Conservation (phyloP, 371 early-diverging fungal species). For the Blastocladiella emersonii region DNA sequence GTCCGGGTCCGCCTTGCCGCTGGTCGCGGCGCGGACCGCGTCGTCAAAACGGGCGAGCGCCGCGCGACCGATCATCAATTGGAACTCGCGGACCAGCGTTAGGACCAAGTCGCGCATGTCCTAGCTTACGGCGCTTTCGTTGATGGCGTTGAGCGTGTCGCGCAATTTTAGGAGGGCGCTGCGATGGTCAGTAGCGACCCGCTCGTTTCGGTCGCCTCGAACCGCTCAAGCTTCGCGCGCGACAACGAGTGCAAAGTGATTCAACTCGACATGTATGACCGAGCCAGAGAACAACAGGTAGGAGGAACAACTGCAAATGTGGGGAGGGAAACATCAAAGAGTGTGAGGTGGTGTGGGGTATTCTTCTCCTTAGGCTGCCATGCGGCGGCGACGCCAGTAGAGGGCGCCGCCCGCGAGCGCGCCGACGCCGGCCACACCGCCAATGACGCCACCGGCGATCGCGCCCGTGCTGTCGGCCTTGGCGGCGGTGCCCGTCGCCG, state of each 20-base stretch:
- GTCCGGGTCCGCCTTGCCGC: slow-evolving; percentile 61
- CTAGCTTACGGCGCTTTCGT: slow-evolving; percentile 97
- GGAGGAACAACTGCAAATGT: too few relatives aligned
- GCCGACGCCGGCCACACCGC: neutral
- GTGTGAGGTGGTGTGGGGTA: too few relatives aligned
- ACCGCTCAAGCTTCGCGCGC: too few relatives aligned
- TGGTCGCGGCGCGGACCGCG: slow-evolving; percentile 68
- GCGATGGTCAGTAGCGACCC: too few relatives aligned
- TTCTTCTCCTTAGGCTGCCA: too few relatives aligned
- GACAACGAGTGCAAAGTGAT: too few relatives aligned
- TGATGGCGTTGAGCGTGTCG: slow-evolving; percentile 93
- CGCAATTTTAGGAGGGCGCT: too few relatives aligned
- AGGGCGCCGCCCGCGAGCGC: neutral
- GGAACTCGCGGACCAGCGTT: slow-evolving; percentile 88
- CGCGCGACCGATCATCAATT: slow-evolving; percentile 59
- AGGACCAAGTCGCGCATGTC: slow-evolving; percentile 99
- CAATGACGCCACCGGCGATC: neutral
- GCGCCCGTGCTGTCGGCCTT: neutral
- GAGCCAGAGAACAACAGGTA: too few relatives aligned
- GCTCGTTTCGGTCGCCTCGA: too few relatives aligned
- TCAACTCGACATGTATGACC: too few relatives aligned
- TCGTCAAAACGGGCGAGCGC: slow-evolving; percentile 22
- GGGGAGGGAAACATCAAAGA: too few relatives aligned
- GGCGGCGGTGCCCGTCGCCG: neutral
- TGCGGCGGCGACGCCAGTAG: neutral